Conservation (phyloP, 148 eudicot species). For the Heliamphora exappendiculata region DNA sequence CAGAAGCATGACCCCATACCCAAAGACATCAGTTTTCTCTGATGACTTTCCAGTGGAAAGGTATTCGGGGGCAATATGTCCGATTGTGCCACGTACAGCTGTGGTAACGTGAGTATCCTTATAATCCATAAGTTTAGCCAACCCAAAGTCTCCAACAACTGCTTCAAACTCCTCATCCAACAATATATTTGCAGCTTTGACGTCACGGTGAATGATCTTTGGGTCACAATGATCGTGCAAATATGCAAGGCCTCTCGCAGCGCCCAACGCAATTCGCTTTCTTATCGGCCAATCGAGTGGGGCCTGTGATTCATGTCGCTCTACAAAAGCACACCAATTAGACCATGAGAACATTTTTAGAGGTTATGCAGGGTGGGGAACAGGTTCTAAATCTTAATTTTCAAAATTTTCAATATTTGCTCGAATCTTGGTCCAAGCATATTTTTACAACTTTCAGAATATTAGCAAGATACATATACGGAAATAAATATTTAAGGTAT, state of each 20-base stretch:
- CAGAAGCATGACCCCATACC: conserved; percentile 64
- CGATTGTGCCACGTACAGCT: conserved; percentile 55
- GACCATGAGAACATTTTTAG: not conserved
- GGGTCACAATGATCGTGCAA: conserved; percentile 57
- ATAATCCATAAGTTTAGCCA: conserved; percentile 58
- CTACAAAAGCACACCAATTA: conserved; percentile 23
- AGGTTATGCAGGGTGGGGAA: conserved; percentile 1
- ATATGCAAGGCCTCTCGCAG: conserved; percentile 58
- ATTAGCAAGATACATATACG: not conserved
- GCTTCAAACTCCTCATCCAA: conserved; percentile 70
- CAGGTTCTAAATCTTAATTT: not conserved
- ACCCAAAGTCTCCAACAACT: conserved; percentile 59
- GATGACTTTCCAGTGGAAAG: conserved; percentile 52
- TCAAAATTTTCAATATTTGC: not conserved
- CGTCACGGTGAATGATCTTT: conserved; percentile 61
- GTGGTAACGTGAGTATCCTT: conserved; percentile 65
- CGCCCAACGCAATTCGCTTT: conserved; percentile 43
- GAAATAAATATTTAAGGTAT: not conserved
- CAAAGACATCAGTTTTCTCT: conserved; percentile 60
- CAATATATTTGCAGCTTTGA: conserved; percentile 62
- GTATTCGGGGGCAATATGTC: conserved; percentile 67
- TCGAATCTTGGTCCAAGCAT: not conserved
- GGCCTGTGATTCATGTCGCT: conserved; percentile 30
- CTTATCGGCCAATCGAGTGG: conserved; percentile 49
- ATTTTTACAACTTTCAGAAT: not conserved